Conservation (phyloP, 495 filamentous ascomycete genomes). For the Letharia lupina region DNA sequence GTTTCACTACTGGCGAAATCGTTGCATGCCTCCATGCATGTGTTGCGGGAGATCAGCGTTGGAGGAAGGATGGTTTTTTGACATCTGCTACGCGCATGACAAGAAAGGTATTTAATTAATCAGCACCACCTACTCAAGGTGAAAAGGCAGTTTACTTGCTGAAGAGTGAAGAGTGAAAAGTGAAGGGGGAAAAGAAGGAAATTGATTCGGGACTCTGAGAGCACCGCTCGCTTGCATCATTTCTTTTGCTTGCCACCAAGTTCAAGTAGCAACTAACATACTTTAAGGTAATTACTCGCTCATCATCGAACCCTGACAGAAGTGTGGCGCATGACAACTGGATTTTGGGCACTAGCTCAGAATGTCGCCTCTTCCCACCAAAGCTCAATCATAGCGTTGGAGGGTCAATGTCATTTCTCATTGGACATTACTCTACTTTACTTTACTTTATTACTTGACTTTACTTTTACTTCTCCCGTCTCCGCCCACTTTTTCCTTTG, state of each 20-base stretch:
- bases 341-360: conserved; percentile 14
- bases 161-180: too few relatives aligned
- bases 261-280: too few relatives aligned
- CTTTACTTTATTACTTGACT: too few relatives aligned
- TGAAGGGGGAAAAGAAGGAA: too few relatives aligned
- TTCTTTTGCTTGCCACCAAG: too few relatives aligned
- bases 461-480: neutral
- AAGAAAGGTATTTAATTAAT: neutral
- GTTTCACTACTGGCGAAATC: neutral
- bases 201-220: neutral
- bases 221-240: neutral
- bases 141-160: too few relatives aligned
- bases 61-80: neutral
- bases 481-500: neutral
- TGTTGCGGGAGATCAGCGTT: conserved; percentile 5
- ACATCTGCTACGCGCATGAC: neutral
- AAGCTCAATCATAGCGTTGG: neutral
- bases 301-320: neutral
- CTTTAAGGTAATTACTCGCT: too few relatives aligned
- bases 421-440: neutral
- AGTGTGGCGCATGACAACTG: conserved; percentile 16
- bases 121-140: too few relatives aligned
- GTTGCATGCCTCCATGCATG: neutral
- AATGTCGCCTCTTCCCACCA: neutral
- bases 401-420: neutral